phyloP scores from a whole-genome alignment of 495 filamentous ascomycete species.

The Penicillium daleae region DNA sequence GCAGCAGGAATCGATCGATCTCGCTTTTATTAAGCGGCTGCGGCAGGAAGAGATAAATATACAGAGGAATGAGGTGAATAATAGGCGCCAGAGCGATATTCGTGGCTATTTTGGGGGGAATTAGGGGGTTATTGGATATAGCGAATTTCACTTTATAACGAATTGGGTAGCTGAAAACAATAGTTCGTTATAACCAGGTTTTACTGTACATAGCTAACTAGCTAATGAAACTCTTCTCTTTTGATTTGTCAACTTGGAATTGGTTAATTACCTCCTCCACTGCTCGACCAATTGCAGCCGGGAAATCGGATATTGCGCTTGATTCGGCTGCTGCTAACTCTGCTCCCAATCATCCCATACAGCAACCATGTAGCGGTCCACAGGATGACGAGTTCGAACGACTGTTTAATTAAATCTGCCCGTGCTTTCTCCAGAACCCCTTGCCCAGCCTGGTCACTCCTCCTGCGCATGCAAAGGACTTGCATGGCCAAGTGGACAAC shows the following conservation, averaged over 20 bases:
- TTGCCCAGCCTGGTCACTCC: background rate
- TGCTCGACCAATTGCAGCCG: constrained; percentile 2
- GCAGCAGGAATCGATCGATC: no score
- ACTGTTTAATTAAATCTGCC: constrained; percentile 13
- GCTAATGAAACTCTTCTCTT: background rate
- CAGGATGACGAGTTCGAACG: constrained; percentile 21
- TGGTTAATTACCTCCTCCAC: background rate
- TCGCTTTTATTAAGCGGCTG: no score
- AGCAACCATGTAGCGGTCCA: no score
- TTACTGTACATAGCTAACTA: no score
- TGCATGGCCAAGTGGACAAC: background rate
- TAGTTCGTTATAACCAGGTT: no score
- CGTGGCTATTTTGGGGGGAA: no score
- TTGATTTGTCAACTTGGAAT: background rate
- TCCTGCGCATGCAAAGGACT: background rate
- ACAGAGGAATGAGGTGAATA: no score
- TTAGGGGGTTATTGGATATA: no score
- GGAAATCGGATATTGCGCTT: background rate
- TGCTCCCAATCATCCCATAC: background rate
- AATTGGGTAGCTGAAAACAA: no score
- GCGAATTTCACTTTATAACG: no score
- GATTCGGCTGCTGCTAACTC: background rate
- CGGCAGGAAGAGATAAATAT: no score
- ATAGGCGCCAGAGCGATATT: no score
- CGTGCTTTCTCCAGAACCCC: constrained; percentile 19